phyloP scores from a whole-genome alignment of 2,329 filamentous ascomycete genomes.

The Paraconiothyrium brasiliense region DNA sequence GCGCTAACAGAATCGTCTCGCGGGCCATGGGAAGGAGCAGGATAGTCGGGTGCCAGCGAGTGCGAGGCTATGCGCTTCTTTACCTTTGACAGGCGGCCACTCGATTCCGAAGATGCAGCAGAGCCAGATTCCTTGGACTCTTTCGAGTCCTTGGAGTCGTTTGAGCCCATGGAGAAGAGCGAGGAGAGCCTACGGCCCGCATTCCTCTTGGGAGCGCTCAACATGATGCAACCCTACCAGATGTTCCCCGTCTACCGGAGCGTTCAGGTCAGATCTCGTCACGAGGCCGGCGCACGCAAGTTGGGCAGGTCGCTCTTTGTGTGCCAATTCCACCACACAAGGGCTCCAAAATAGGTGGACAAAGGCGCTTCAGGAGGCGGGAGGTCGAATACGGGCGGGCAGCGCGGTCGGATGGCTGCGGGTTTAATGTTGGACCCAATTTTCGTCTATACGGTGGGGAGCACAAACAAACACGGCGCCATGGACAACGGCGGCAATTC shows the following conservation, averaged over 20 bases:
- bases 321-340: neutral
- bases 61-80: constrained; percentile 44
- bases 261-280: neutral
- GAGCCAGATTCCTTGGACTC: constrained; percentile 27
- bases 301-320: neutral
- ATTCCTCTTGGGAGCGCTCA: constrained; percentile 41
- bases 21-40: constrained; percentile 35
- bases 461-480: constrained; percentile 33
- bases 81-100: constrained; percentile 40
- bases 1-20: constrained; percentile 23
- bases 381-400: neutral
- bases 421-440: constrained; percentile 18
- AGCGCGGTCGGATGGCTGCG: constrained; percentile 13
- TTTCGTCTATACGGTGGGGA: constrained; percentile 19
- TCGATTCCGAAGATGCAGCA: constrained; percentile 39
- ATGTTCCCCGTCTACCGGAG: neutral
- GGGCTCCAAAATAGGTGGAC: neutral
- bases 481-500: constrained; percentile 22
- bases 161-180: constrained; percentile 40
- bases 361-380: neutral
- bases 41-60: constrained; percentile 43
- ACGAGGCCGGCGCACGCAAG: neutral
- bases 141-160: constrained; percentile 22
- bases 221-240: constrained; percentile 16
- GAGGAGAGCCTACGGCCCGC: constrained; percentile 46